Base-by-base conservation (phyloP, 1,284 basidiomycete species). In the Vanrija sp. region DNA sequence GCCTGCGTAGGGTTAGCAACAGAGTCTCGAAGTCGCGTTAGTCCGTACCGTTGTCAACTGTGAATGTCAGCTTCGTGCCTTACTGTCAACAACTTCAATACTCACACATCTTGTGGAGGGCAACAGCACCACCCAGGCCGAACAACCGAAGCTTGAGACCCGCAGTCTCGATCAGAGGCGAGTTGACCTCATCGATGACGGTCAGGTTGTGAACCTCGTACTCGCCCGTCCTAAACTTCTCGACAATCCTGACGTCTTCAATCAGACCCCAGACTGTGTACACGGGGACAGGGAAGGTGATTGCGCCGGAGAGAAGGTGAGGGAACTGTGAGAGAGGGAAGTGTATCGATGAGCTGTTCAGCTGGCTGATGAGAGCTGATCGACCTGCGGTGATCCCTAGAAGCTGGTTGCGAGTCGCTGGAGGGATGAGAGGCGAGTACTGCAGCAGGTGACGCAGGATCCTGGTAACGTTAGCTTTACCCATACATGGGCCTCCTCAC, bases 191-290 rank as follows among this genome's bases (percentile, higher is more conserved):
- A 71, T 98, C 95, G 45, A 99, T 79, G 58, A 99, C 82, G 68
- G 90, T 86, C 59, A 96, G 83, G 75, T 94, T 97, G 58, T 88
- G 85, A 62, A 97, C 85, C 61, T 83, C 78, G 75, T 92, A 92
- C 55, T 86, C 81, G 46, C 86, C 87, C 10, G 86, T 81, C 64
- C 94, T 86, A 78, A 97, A 88, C 76, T 91, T 92, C 80, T 97
- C 93, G 56, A 98, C 81, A 40, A 98, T 84, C 50, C 85, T 72
- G 38, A 98, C 92, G 71, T 98, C 96, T 78, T 98, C 96, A 71
- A 96, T 97, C 23, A 96, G 90, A 34, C 96, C 96, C 86, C 91
- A 96, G 45, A 98, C 91, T 49, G 94, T 95, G 79, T 88, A 98
- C 25, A 98, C 92, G 38, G 95, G 95, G 5, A 98, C 83, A 47